Evolutionary conservation across 768 basidiomycete genomes (phyloP).

Genomic region (Podaxis sp.): DNA sequence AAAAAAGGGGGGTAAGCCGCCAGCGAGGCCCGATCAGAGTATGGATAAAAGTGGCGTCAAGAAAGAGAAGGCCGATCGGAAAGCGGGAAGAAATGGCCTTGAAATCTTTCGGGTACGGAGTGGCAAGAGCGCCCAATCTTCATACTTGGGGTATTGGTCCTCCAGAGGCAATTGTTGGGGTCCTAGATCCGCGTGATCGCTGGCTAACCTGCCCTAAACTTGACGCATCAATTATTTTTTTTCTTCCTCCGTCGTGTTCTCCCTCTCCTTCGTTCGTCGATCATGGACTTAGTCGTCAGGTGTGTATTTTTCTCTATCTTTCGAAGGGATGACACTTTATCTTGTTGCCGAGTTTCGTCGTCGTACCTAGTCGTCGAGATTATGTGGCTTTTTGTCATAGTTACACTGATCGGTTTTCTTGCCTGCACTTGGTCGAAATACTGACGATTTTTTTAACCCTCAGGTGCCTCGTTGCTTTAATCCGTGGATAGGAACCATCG

Average conservation of each 20-base stretch:
- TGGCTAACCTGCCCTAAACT: not conserved
- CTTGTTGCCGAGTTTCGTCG: slow-evolving; percentile 44
- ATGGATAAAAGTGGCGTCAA: no score
- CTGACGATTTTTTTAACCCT: slow-evolving; percentile 11
- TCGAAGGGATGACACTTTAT: slow-evolving; percentile 61
- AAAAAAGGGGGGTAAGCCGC: no score
- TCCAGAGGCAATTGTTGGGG: no score
- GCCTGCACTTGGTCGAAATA: slow-evolving; percentile 9
- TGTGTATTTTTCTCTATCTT: slow-evolving; percentile 18
- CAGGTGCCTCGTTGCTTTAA: not conserved
- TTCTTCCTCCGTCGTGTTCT: not conserved
- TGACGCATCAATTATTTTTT: slow-evolving; percentile 1
- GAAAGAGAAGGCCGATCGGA: no score
- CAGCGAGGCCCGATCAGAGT: no score
- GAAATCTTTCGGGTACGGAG: no score
- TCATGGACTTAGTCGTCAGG: not conserved
- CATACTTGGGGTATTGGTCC: no score
- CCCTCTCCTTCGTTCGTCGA: not conserved
- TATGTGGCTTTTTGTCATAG: slow-evolving; percentile 79
- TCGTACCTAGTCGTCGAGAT: slow-evolving; percentile 53
- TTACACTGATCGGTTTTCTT: slow-evolving; percentile 81
- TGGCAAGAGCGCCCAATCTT: no score
- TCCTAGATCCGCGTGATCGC: not conserved
- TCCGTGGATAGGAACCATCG: not conserved
- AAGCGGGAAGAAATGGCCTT: no score